Evolutionary conservation across 1,139 yeast species (phyloP), one percentile per base, ranked within the genome.

Genomic region (Yamadazyma taylorii): DNA sequence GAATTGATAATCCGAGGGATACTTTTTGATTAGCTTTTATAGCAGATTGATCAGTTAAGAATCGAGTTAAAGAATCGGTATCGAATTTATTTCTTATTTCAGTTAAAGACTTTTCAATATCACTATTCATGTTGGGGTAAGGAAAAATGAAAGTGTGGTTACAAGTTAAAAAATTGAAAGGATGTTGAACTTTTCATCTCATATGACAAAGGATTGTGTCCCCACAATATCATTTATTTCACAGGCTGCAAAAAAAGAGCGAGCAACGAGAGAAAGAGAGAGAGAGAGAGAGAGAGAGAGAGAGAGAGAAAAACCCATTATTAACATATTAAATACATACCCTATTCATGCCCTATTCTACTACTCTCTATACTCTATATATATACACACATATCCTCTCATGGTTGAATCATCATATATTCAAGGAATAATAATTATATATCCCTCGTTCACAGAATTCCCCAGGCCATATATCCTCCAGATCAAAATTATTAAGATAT

Each of bases 361-460:
- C n/a, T n/a, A n/a, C n/a, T n/a, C n/a, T n/a, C n/a, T n/a, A 19
- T 19, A 19, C 21, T 17, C 14, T 19, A 7, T 19, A 29, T 28
- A 19, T 16, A 27, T 14, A 12, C 17, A 25, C 17, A 25, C 6
- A 14, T 17, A 23, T 23, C n/a, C n/a, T n/a, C n/a, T n/a, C n/a
- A n/a, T n/a, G n/a, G n/a, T n/a, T n/a, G n/a, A n/a, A n/a, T 34
- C 38, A 27, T 40, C 38, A 48, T 33, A 71, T 62, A 47, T 72
- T 72, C 36, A 72, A 56, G n/a, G 75, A 77, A 52, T 83, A 83
- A 53, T 83, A 83, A 52, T 81, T 80, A 56, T 82, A 83, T 41
- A 83, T 80, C 1, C 90, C 90, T 37, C 89, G 65, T 55, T 83
- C 87, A 46, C 73, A 63, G 43, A 72, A 72, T 42, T 79, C 79